phyloP scores from a whole-genome alignment of 805 yeast species.

The Ogataea ganodermae region DNA sequence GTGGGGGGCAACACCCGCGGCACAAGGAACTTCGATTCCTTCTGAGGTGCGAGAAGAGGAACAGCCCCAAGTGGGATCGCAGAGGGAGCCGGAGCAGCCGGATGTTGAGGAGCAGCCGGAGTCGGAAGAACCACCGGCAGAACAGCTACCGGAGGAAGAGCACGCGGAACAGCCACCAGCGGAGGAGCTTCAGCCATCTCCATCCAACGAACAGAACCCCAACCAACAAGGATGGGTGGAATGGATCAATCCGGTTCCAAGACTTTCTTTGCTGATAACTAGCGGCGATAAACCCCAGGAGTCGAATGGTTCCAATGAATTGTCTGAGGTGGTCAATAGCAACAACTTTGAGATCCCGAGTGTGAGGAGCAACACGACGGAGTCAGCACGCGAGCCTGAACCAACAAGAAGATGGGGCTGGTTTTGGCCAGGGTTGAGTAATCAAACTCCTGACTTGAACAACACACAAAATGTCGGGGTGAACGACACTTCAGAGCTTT shows the following conservation, averaged over 20 bases:
- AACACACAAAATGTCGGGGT: background rate
- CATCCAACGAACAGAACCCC: background rate
- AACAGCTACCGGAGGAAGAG: too few relatives aligned
- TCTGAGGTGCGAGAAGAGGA: too few relatives aligned
- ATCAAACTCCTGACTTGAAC: background rate
- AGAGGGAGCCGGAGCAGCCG: background rate
- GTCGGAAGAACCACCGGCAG: background rate
- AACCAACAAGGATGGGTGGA: constrained; percentile 12
- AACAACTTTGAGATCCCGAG: constrained; percentile 3
- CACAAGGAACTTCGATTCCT: background rate
- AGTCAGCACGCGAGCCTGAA: background rate
- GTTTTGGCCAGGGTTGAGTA: constrained; percentile 6
- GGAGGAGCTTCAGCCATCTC: background rate
- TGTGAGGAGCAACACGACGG: background rate
- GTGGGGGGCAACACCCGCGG: constrained; percentile 1
- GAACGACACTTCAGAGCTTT: constrained; percentile 19
- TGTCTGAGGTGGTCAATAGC: constrained; percentile 14
- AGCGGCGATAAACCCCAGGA: background rate
- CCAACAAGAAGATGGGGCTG: constrained; percentile 10
- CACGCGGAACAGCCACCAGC: background rate
- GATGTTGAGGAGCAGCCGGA: background rate
- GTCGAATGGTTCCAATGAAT: constrained; percentile 10
- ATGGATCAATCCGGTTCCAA: constrained; percentile 14
- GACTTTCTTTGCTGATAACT: background rate
- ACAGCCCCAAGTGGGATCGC: background rate